Conservation (phyloP, 1,284 basidiomycete species). For the Porodaedalea pini region DNA sequence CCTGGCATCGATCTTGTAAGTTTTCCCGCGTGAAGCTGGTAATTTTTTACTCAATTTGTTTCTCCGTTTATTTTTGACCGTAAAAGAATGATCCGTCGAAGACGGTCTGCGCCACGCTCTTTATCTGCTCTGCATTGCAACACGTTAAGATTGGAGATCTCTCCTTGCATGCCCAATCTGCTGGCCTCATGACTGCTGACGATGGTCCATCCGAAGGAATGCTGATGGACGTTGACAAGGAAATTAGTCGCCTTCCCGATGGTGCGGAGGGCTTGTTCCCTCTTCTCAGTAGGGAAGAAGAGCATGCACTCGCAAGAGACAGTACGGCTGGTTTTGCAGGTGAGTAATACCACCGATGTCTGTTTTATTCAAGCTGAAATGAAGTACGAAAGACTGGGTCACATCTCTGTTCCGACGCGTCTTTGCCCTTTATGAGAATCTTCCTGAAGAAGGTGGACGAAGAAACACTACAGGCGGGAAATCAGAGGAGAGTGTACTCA, state of each 20-base stretch:
- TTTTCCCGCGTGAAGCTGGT: conserved; percentile 14
- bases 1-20: conserved; percentile 86
- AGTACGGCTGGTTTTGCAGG: conserved; percentile 80
- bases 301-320: conserved; percentile 69
- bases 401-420: conserved; percentile 84
- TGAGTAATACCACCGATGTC: conserved; percentile 29
- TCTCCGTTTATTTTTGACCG: background rate
- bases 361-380: background rate
- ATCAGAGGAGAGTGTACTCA: conserved; percentile 80
- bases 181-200: conserved; percentile 47
- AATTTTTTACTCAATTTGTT: conserved; percentile 90
- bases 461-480: conserved; percentile 82
- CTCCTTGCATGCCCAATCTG: conserved; percentile 48
- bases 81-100: conserved; percentile 87
- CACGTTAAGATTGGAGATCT: conserved; percentile 83
- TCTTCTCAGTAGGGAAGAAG: conserved; percentile 62
- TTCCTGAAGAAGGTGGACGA: conserved; percentile 90
- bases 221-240: conserved; percentile 50
- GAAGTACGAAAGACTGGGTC: conserved; percentile 70
- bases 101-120: conserved; percentile 79
- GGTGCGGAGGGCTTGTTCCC: conserved; percentile 51
- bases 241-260: conserved; percentile 46
- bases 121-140: conserved; percentile 75
- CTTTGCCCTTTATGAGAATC: conserved; percentile 84
- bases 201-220: conserved; percentile 49